phyloP scores from a whole-genome alignment of 2,329 filamentous ascomycete species.

The Alternaria sp. region DNA sequence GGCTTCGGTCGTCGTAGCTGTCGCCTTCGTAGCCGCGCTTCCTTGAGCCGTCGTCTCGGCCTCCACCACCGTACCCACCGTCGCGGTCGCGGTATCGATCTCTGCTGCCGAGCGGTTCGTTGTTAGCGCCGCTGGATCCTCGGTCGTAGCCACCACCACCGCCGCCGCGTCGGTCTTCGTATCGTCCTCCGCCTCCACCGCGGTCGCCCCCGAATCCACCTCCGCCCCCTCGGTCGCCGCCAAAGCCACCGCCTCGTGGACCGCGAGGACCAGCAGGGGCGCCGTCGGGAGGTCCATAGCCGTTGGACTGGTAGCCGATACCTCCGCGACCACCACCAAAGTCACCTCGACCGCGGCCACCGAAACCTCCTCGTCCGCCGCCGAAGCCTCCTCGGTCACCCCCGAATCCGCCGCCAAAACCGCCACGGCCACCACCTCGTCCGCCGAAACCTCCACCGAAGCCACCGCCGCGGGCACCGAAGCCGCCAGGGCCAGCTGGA shows the following conservation, averaged over 20 bases:
- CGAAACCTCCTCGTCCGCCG: conserved; percentile 35
- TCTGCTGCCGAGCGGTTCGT: conserved; percentile 75
- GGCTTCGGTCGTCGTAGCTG: conserved; percentile 76
- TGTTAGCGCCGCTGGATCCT: conserved; percentile 75
- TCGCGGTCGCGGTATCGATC: conserved; percentile 53
- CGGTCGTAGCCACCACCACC: conserved; percentile 30
- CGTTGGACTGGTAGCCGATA: conserved; percentile 52
- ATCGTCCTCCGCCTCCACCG: conserved; percentile 29
- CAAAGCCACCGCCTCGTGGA: conserved; percentile 47
- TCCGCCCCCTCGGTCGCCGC: conserved; percentile 44
- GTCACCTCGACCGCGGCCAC: conserved; percentile 40
- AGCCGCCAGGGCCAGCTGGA: conserved; percentile 54
- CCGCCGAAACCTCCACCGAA: conserved; percentile 55
- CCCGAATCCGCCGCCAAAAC: conserved; percentile 52
- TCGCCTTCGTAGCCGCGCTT: conserved; percentile 69
- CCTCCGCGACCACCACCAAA: conserved; percentile 53
- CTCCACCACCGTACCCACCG: conserved; percentile 24
- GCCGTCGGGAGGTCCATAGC: conserved; percentile 54
- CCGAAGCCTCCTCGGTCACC: conserved; percentile 53
- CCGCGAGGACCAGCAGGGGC: conserved; percentile 57
- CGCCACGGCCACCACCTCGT: conserved; percentile 49
- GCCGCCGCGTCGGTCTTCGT: conserved; percentile 24
- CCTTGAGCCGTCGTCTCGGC: conserved; percentile 51
- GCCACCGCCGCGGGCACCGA: conserved; percentile 55
- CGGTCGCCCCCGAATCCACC: conserved; percentile 33